Percentiles rank a stretch among this genome's conserved stretches.
These are phyloP conservation scores for Saccharomyces jurei DNA, from an alignment of 805 yeast species.

Conservation along the genomic window DNA sequence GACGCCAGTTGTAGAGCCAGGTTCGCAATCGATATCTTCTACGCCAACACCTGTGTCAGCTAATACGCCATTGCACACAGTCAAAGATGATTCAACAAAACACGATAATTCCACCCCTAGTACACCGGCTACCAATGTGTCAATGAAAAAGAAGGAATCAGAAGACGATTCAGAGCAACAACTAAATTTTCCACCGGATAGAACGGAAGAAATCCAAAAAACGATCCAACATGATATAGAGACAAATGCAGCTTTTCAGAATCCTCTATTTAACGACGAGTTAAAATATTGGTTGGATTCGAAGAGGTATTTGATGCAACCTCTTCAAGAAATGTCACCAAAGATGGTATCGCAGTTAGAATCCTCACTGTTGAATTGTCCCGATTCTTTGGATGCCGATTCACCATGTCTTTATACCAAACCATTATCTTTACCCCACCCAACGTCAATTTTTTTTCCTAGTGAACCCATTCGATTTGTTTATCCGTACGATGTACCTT, in stretches of 20 bases:
- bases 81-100: background rate
- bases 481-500: conserved; percentile 15
- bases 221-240: conserved; percentile 19
- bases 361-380: conserved; percentile 77
- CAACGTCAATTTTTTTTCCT: conserved; percentile 88
- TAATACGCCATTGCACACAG: conserved; percentile 1
- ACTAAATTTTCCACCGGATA: conserved; percentile 23
- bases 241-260: conserved; percentile 21
- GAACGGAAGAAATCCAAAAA: conserved; percentile 22
- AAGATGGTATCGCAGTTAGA: conserved; percentile 41
- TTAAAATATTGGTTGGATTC: conserved; percentile 25
- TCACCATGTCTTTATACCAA: conserved; percentile 54
- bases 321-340: conserved; percentile 24
- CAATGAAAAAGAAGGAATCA: background rate
- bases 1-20: conserved; percentile 11
- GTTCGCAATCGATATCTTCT: conserved; percentile 11
- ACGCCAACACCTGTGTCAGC: conserved; percentile 10
- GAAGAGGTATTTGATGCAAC: conserved; percentile 25
- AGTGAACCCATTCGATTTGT: conserved; percentile 30
- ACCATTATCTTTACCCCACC: conserved; percentile 74
- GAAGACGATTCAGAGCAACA: conserved; percentile 4
- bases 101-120: background rate
- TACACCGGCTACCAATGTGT: background rate
- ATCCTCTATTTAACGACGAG: conserved; percentile 25
- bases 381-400: conserved; percentile 89